A percentile compares a stretch with the other conserved stretches of the same genome.
These are phyloP conservation scores for Aspergillus sp. DNA, from an alignment of 2,329 filamentous ascomycete species.

Conservation along the genomic window DNA sequence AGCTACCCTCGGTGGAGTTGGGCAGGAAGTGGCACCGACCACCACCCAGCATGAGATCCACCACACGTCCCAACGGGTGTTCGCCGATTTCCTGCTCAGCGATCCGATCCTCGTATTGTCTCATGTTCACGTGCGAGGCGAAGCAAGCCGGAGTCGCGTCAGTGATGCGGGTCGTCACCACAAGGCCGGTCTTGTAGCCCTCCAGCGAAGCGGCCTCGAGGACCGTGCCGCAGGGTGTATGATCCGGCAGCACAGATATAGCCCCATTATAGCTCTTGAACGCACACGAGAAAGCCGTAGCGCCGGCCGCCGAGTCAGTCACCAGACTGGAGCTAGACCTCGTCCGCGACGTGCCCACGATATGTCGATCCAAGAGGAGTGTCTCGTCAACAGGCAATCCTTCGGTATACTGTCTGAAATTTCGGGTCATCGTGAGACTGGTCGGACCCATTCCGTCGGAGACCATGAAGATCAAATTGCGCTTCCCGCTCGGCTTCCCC, in stretches of 20 bases:
- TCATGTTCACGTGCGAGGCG: slow-evolving; percentile 77
- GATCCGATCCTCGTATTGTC: slow-evolving; percentile 83
- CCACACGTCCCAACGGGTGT: slow-evolving; percentile 79
- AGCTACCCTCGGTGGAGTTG: slow-evolving; percentile 77
- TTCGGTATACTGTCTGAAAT: slow-evolving; percentile 76
- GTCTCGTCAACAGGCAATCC: slow-evolving; percentile 72
- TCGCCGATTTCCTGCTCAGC: slow-evolving; percentile 89
- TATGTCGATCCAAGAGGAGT: slow-evolving; percentile 78
- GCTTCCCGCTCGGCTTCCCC: slow-evolving; percentile 62
- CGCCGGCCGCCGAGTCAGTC: slow-evolving; percentile 94
- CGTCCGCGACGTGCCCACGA: slow-evolving; percentile 88
- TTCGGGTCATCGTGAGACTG: slow-evolving; percentile 80
- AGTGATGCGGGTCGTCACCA: slow-evolving; percentile 91
- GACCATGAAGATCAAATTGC: slow-evolving; percentile 98
- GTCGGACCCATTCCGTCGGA: slow-evolving; percentile 98
- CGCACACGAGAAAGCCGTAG: slow-evolving; percentile 92
- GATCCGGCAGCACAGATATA: slow-evolving; percentile 83
- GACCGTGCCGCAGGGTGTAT: slow-evolving; percentile 83
- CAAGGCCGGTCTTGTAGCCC: slow-evolving; percentile 88
- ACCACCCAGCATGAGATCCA: slow-evolving; percentile 90
- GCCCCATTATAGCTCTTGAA: slow-evolving; percentile 96
- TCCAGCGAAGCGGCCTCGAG: slow-evolving; percentile 90
- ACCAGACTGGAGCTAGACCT: slow-evolving; percentile 80
- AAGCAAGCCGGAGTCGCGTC: slow-evolving; percentile 97
- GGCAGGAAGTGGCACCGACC: slow-evolving; percentile 91